These are phyloP conservation scores for Besnoitia besnoiti DNA, from an alignment of 169 alveolate genomes.

Conservation along the genomic window DNA sequence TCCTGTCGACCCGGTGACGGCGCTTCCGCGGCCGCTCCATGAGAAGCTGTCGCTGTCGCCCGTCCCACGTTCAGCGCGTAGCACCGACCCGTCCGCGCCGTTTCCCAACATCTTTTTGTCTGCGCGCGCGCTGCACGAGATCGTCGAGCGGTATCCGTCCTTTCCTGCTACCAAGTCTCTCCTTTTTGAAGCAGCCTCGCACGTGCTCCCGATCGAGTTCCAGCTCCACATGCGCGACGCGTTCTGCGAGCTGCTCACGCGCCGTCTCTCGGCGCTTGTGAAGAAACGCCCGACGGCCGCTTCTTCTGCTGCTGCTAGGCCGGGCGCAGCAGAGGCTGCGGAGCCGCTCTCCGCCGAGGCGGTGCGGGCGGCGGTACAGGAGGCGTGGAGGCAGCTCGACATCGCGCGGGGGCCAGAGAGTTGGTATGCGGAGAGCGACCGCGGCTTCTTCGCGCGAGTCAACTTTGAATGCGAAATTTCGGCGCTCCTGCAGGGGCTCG, in stretches of 20 bases:
- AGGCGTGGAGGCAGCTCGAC: neutral
- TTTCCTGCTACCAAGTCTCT: neutral
- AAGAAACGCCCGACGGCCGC: neutral
- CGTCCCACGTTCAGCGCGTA: neutral
- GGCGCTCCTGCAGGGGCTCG: neutral
- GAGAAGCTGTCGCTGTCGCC: neutral
- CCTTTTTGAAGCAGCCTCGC: neutral
- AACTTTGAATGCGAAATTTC: neutral
- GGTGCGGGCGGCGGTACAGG: neutral
- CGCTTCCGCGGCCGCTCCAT: neutral
- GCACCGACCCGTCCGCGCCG: too few species aligned
- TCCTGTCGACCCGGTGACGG: neutral
- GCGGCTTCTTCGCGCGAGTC: neutral
- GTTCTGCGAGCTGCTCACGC: neutral
- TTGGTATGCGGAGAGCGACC: neutral
- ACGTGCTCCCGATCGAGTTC: constrained; percentile 20
- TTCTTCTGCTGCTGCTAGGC: neutral
- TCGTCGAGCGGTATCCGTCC: neutral
- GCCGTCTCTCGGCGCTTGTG: neutral
- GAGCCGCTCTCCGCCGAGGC: neutral
- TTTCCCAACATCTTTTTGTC: constrained; percentile 1
- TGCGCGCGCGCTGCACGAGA: neutral
- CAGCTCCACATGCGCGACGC: constrained; percentile 25
- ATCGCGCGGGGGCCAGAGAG: too few species aligned
- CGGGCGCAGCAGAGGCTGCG: neutral